A percentile compares a stretch with the other conserved stretches of the same genome.
Conservation (phyloP, 2,329 filamentous ascomycete genomes). For the Kalmusia sp. region DNA sequence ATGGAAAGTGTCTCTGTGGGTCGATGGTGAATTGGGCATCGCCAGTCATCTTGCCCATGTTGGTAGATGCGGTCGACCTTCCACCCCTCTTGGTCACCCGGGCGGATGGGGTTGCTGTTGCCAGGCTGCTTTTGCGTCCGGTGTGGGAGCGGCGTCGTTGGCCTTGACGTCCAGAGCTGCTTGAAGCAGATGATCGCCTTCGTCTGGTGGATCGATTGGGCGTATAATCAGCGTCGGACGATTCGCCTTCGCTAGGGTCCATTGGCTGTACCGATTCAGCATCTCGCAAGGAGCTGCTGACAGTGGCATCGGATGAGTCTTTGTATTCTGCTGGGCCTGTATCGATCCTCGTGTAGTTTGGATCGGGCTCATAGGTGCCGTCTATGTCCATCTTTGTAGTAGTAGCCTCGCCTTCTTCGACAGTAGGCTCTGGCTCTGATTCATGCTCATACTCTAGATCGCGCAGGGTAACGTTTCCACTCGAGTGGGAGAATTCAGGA, state of each 20-base stretch:
- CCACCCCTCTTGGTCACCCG: slow-evolving; percentile 29
- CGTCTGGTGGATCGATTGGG: slow-evolving; percentile 32
- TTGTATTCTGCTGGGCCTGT: slow-evolving; percentile 15
- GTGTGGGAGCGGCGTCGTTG: slow-evolving; percentile 25
- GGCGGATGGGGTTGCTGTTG: slow-evolving; percentile 12
- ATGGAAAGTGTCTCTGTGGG: slow-evolving; percentile 67
- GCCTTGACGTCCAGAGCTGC: slow-evolving; percentile 18
- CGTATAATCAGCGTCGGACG: slow-evolving; percentile 46
- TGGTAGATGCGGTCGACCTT: slow-evolving; percentile 18
- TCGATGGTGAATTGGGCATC: slow-evolving; percentile 19
- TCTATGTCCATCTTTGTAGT: slow-evolving; percentile 30
- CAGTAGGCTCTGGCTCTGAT: slow-evolving; percentile 26
- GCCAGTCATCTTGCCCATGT: slow-evolving; percentile 13
- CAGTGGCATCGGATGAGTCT: slow-evolving; percentile 33
- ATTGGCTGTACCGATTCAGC: slow-evolving; percentile 47
- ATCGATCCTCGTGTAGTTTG: slow-evolving; percentile 24
- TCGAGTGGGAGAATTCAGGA: slow-evolving; percentile 15
- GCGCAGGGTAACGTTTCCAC: slow-evolving; percentile 32
- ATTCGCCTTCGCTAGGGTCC: slow-evolving; percentile 33
- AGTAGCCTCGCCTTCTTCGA: slow-evolving; percentile 32
- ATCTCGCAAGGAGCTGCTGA: slow-evolving; percentile 38
- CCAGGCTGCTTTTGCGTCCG: slow-evolving; percentile 30
- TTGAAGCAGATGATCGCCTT: slow-evolving; percentile 35
- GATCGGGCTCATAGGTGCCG: slow-evolving; percentile 24
- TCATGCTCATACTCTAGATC: slow-evolving; percentile 43